These are phyloP conservation scores for Podospora australis DNA, from an alignment of 495 filamentous ascomycete species.

Conservation along the genomic window DNA sequence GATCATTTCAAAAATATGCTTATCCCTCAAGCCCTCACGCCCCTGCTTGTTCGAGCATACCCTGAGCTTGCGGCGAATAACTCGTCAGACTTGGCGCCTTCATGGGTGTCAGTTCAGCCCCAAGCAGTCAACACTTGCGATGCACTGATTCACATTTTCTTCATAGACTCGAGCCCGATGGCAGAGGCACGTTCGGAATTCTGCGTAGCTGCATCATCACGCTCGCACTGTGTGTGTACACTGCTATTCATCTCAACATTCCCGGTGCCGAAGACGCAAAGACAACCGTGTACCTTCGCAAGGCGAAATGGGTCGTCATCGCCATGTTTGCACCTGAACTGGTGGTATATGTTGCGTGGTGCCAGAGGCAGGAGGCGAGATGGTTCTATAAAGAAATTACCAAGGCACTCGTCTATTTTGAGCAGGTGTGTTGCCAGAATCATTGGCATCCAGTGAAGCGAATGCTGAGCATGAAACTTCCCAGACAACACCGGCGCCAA, in stretches of 20 bases:
- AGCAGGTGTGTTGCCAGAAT: too few relatives aligned
- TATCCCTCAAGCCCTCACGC: too few relatives aligned
- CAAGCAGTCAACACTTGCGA: too few relatives aligned
- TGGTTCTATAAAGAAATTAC: background rate
- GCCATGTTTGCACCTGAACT: background rate
- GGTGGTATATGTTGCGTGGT: background rate
- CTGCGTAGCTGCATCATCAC: conserved; percentile 2
- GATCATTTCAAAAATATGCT: too few relatives aligned
- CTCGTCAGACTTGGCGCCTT: too few relatives aligned
- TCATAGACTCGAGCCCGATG: conserved; percentile 2
- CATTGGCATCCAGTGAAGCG: too few relatives aligned
- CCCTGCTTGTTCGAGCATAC: too few relatives aligned
- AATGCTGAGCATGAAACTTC: too few relatives aligned
- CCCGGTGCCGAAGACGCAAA: background rate
- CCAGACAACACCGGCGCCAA: background rate
- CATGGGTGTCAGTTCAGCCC: too few relatives aligned
- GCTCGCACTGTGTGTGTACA: conserved; percentile 4
- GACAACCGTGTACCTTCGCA: background rate
- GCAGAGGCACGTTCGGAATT: conserved; percentile 1
- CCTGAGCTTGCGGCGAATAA: too few relatives aligned
- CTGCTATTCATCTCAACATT: conserved; percentile 7
- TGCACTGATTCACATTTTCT: too few relatives aligned
- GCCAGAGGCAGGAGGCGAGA: background rate
- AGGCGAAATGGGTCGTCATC: background rate
- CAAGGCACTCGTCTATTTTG: background rate